Evolutionary conservation across 257 asterid genomes (phyloP).

Genomic region (Prunella vulgaris): DNA sequence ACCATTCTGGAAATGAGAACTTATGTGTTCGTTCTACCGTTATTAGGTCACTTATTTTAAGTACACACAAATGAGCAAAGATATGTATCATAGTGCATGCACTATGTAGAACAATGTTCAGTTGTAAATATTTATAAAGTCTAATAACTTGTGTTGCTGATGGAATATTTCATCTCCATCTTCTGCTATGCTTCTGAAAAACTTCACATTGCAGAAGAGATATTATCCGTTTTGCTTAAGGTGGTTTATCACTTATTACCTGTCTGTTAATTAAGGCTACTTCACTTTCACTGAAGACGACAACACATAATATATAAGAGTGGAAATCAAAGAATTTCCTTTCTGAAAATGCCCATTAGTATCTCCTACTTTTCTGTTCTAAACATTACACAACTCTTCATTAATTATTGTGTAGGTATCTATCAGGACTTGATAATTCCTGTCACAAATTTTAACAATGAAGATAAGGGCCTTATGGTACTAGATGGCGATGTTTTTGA

Average conservation of each 20-base stretch:
- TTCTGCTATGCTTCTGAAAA: not conserved
- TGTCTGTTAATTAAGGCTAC: not conserved
- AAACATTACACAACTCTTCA: not conserved
- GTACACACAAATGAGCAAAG: not conserved
- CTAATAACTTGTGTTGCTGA: not conserved
- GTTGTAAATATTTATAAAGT: not conserved
- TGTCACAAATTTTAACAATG: slow-evolving; percentile 68
- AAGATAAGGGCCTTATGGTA: slow-evolving; percentile 81
- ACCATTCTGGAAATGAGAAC: not conserved
- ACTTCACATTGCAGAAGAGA: not conserved
- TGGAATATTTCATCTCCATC: not conserved
- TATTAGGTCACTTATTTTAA: not conserved
- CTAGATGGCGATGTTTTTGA: slow-evolving; percentile 92
- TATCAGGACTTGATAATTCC: slow-evolving; percentile 74
- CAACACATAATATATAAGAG: too few relatives aligned
- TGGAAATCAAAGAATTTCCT: not conserved
- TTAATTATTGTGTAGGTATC: slow-evolving; percentile 48
- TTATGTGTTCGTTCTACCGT: not conserved
- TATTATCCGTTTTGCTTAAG: not conserved
- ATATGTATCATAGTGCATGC: not conserved
- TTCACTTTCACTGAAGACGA: not conserved
- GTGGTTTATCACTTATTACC: not conserved
- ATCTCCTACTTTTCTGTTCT: not conserved
- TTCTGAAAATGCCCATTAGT: not conserved
- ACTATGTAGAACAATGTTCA: not conserved